phyloP scores from a whole-genome alignment of 345 rosid species.

The Populus nigra region DNA sequence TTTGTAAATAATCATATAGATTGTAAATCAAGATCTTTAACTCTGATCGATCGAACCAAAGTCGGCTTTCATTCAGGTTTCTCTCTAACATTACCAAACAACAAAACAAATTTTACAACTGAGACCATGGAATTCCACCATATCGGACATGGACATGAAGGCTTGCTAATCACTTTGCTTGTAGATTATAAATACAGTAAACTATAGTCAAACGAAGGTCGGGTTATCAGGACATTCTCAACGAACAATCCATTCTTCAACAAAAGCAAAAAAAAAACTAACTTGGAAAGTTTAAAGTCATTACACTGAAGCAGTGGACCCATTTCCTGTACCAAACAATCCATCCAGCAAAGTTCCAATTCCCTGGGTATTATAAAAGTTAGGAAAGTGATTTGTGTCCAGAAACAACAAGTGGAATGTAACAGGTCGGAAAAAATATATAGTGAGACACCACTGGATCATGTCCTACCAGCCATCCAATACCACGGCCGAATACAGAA shows the following conservation, averaged over 20 bases:
- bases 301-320: constrained; percentile 32
- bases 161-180: background rate
- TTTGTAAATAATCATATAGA: background rate
- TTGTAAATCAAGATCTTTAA: background rate
- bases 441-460: background rate
- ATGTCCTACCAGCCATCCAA: constrained; percentile 30
- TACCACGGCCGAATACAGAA: constrained; percentile 33
- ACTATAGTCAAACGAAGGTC: background rate
- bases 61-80: background rate
- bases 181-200: background rate
- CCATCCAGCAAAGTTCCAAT: constrained; percentile 27
- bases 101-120: background rate
- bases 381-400: background rate
- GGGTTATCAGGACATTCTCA: background rate
- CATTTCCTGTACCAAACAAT: constrained; percentile 23
- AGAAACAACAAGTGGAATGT: background rate
- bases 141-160: background rate
- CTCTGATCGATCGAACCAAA: background rate
- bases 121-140: background rate
- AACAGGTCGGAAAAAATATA: background rate
- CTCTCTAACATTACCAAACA: background rate
- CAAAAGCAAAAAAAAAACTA: background rate
- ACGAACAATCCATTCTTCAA: background rate
- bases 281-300: constrained; percentile 1
- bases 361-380: constrained; percentile 19